Evolutionary conservation across 2,329 filamentous ascomycete genomes (phyloP).

Genomic region (Clonostachys solani): DNA sequence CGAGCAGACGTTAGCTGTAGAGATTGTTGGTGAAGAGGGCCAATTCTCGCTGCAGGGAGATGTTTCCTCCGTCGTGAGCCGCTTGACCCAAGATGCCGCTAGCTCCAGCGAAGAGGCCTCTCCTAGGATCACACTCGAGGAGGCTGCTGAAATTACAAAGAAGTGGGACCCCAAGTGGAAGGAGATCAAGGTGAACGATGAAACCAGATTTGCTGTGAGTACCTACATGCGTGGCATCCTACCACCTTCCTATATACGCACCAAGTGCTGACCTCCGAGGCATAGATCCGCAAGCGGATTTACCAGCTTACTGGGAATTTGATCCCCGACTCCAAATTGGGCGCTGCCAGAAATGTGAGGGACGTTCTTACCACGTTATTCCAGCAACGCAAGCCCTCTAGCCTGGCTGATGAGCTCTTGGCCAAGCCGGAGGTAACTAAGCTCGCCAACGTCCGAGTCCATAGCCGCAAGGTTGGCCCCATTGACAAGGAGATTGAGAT

Average conservation of each 20-base stretch:
- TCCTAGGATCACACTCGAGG: constrained; percentile 19
- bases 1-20: constrained; percentile 14
- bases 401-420: constrained; percentile 58
- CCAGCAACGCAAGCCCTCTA: constrained; percentile 50
- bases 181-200: constrained; percentile 49
- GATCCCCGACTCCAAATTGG: constrained; percentile 67
- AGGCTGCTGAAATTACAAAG: constrained; percentile 35
- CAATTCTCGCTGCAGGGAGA: constrained; percentile 32
- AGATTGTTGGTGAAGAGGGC: constrained; percentile 32
- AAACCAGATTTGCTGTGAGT: constrained; percentile 72
- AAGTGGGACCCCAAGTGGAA: constrained; percentile 55
- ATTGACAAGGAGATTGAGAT: constrained; percentile 68
- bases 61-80: constrained; percentile 21
- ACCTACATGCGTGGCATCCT: background rate
- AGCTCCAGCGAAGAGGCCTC: constrained; percentile 6
- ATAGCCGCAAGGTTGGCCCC: constrained; percentile 59
- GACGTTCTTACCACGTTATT: constrained; percentile 49
- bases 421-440: constrained; percentile 34
- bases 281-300: constrained; percentile 74
- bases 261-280: background rate
- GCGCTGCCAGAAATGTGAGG: constrained; percentile 46
- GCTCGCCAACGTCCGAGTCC: constrained; percentile 69
- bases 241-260: background rate
- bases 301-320: constrained; percentile 76
- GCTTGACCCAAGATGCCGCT: constrained; percentile 18